Evolutionary conservation across 805 yeast species (phyloP).

Genomic region (Candida piceae): DNA sequence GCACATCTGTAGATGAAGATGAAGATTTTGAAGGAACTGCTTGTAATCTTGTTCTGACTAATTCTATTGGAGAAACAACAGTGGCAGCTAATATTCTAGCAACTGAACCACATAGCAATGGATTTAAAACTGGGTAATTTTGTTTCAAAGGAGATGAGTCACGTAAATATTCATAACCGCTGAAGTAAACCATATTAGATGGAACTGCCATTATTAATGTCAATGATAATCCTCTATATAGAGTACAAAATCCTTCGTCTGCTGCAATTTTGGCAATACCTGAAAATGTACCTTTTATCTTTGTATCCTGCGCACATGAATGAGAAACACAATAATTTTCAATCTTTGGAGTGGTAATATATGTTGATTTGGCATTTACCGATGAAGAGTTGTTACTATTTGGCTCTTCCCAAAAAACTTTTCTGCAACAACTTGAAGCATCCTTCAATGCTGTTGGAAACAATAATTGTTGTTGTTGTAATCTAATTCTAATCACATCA

Average conservation of each 20-base stretch:
- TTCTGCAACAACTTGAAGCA: constrained; percentile 31
- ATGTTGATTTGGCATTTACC: too few relatives aligned
- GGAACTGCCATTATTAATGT: constrained; percentile 89
- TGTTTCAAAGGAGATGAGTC: constrained; percentile 59
- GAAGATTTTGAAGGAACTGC: constrained; percentile 58
- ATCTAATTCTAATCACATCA: constrained; percentile 71
- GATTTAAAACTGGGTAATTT: constrained; percentile 44
- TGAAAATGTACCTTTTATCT: constrained; percentile 65
- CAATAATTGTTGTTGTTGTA: constrained; percentile 70
- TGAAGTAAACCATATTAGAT: constrained; percentile 86
- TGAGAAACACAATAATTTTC: constrained; percentile 33
- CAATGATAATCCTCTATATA: constrained; percentile 86
- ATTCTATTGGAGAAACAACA: constrained; percentile 79
- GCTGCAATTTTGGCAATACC: constrained; percentile 63
- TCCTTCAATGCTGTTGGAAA: constrained; percentile 32
- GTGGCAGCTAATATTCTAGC: constrained; percentile 85
- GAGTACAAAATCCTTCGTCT: constrained; percentile 68
- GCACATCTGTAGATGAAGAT: constrained; percentile 35
- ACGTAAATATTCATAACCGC: constrained; percentile 84
- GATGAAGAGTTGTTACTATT: too few relatives aligned
- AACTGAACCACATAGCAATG: constrained; percentile 77
- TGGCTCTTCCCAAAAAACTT: constrained; percentile 31
- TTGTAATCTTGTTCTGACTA: constrained; percentile 83
- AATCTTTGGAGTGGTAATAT: too few relatives aligned
- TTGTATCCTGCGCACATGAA: constrained; percentile 37